phyloP scores from a whole-genome alignment of 2,329 filamentous ascomycete genomes.

The Talaromyces sp. region DNA sequence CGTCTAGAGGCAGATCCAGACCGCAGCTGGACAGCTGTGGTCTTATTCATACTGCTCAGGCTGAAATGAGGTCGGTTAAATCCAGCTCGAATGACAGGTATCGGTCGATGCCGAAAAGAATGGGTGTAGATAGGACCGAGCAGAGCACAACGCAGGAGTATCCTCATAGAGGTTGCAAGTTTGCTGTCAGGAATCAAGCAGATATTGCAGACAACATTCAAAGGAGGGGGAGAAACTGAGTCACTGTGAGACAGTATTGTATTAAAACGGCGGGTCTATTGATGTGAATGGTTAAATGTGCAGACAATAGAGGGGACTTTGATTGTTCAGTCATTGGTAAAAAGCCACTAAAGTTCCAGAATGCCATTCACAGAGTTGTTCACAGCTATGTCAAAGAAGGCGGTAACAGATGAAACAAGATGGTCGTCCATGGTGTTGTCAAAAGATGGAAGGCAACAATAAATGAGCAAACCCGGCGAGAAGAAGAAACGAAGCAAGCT shows the following conservation, averaged over 20 bases:
- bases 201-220: background rate
- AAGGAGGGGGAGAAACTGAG: background rate
- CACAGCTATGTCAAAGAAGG: background rate
- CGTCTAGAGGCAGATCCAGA: constrained; percentile 5
- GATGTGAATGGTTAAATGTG: background rate
- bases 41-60: constrained; percentile 2
- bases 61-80: background rate
- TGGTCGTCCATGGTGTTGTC: background rate
- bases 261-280: background rate
- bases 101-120: background rate
- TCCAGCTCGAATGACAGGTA: background rate
- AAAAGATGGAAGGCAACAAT: background rate
- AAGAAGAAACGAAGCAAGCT: background rate
- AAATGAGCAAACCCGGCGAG: background rate
- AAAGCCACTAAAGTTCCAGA: background rate
- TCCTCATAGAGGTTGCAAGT: background rate
- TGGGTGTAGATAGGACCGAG: background rate
- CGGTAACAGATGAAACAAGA: background rate
- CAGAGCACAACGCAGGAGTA: background rate
- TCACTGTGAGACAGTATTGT: background rate
- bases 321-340: background rate
- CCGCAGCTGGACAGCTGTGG: constrained; percentile 1
- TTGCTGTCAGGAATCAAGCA: background rate
- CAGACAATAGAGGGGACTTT: background rate
- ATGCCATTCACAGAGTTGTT: background rate